A percentile compares a stretch with the other conserved stretches of the same genome.
Conservation (phyloP, 176 grass and related monocot genomes). For the Carex kokanica region DNA sequence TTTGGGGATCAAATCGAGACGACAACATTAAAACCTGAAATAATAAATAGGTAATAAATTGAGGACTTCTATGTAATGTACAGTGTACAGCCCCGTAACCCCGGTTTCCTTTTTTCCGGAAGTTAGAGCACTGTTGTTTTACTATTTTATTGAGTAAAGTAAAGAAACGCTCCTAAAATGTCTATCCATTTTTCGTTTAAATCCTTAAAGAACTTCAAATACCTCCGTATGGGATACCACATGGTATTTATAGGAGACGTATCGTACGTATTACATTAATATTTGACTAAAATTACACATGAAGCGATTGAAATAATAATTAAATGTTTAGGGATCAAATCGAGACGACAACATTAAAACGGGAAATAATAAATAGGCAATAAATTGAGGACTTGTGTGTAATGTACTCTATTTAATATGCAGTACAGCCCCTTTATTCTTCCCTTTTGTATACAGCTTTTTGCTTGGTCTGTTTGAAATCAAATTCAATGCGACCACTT, state of each 20-base stretch:
- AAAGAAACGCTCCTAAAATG: not conserved
- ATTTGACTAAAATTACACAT: not conserved
- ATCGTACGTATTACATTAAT: too few species aligned
- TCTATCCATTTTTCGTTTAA: not conserved
- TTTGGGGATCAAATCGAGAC: not conserved
- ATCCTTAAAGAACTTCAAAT: not conserved
- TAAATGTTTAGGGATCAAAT: not conserved
- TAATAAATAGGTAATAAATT: not conserved
- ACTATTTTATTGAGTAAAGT: not conserved
- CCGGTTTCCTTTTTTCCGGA: not conserved
- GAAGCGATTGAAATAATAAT: not conserved
- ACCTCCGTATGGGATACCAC: too few species aligned
- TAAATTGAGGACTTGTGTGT: not conserved
- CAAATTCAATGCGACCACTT: slow-evolving; percentile 1
- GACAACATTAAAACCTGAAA: not conserved
- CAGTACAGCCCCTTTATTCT: not conserved
- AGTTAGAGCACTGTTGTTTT: not conserved
- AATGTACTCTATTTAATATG: not conserved
- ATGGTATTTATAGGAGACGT: too few species aligned
- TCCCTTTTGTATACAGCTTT: not conserved
- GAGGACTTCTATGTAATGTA: not conserved
- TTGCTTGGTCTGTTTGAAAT: slow-evolving; percentile 12
- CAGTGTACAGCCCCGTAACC: too few species aligned
- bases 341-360: not conserved
- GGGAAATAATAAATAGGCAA: not conserved